phyloP scores from a whole-genome alignment of 768 basidiomycete genomes.

The Steccherinum ochraceum region DNA sequence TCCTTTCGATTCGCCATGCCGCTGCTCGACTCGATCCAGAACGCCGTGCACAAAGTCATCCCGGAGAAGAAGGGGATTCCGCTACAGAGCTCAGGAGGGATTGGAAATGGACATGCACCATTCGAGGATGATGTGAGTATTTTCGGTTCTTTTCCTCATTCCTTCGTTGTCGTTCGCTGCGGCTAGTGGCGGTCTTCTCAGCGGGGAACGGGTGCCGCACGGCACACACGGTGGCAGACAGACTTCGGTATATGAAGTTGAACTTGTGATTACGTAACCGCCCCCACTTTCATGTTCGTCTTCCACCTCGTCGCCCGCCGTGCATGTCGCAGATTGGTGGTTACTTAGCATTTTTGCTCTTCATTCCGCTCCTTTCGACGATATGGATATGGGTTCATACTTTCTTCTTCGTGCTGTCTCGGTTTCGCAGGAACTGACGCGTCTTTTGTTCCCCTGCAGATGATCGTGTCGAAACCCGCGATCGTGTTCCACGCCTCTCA shows the following conservation, averaged over 20 bases:
- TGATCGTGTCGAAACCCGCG: constrained; percentile 82
- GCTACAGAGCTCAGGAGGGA: constrained; percentile 40
- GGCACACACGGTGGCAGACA: not conserved
- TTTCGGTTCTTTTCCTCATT: too few relatives aligned
- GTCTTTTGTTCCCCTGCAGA: constrained; percentile 37
- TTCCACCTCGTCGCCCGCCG: constrained; percentile 14
- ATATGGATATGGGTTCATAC: constrained; percentile 62
- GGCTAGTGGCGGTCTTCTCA: too few relatives aligned
- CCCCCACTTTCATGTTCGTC: constrained; percentile 30
- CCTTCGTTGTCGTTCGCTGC: too few relatives aligned
- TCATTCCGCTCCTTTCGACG: constrained; percentile 34
- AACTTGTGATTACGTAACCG: constrained; percentile 37
- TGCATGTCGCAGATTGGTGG: constrained; percentile 22
- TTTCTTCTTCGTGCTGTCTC: constrained; percentile 7
- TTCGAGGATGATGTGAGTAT: constrained; percentile 70
- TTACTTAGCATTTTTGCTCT: constrained; percentile 44
- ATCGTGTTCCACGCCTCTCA: constrained; percentile 74
- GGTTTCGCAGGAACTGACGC: constrained; percentile 14
- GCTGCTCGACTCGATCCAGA: constrained; percentile 51
- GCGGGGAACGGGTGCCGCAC: not conserved
- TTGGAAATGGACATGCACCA: constrained; percentile 50
- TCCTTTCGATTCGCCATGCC: too few relatives aligned
- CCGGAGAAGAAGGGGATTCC: constrained; percentile 35
- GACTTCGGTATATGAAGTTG: not conserved
- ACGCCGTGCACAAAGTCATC: constrained; percentile 38